Evolutionary conservation across 106 monocot species (phyloP).

Genomic region (Allium fistulosum): DNA sequence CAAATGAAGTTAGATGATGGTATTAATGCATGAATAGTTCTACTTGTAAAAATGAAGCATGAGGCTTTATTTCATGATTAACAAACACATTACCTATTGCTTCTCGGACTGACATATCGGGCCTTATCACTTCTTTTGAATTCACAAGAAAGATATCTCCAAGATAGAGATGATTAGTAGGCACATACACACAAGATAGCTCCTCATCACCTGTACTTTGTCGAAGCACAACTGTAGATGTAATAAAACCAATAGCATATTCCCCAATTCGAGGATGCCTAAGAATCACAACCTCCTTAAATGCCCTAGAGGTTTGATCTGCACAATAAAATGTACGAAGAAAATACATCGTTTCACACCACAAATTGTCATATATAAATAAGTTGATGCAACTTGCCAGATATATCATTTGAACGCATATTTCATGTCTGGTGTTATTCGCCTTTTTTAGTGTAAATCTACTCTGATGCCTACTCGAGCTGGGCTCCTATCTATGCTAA

Average conservation of each 20-base stretch:
- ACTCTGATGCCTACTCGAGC: too few relatives aligned
- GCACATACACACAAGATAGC: constrained; percentile 30
- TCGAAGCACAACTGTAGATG: constrained; percentile 28
- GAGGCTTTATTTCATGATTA: too few relatives aligned
- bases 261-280: constrained; percentile 34
- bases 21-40: too few relatives aligned
- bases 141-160: constrained; percentile 37
- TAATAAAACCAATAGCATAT: constrained; percentile 44
- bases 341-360: too few relatives aligned
- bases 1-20: too few relatives aligned
- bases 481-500: too few relatives aligned
- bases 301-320: constrained; percentile 41
- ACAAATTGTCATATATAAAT: too few relatives aligned
- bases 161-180: constrained; percentile 42
- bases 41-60: too few relatives aligned
- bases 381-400: too few relatives aligned
- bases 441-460: too few relatives aligned
- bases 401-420: too few relatives aligned
- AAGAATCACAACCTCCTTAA: constrained; percentile 38
- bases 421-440: too few relatives aligned
- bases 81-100: constrained; percentile 13
- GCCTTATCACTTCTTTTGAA: constrained; percentile 26
- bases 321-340: not conserved
- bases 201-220: constrained; percentile 26
- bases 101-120: constrained; percentile 35